Base-by-base conservation (phyloP, 2,329 filamentous ascomycete species). In the Aspergillus sp. region DNA sequence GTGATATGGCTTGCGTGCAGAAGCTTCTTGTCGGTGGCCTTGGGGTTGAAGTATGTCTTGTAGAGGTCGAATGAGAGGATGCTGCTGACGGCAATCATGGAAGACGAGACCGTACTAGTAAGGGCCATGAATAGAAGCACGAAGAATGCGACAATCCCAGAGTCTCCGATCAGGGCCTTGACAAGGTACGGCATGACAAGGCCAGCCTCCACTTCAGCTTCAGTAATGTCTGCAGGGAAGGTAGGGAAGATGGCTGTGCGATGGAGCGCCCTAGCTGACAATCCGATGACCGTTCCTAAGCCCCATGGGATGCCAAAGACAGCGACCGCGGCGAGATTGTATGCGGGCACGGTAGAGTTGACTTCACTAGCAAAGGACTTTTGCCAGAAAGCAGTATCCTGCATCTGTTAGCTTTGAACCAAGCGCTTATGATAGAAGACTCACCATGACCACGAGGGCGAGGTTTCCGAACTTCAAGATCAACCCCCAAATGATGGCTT, bases 311-410 rank as follows among this genome's bases (percentile, higher is more conserved):
- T 78, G 2, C 77, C 80, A 54, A 83, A 79, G 31, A 82, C 79
- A 13, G 78, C 78, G 4, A 82, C 49, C 0, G 78, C 79, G 1
- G 77, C 80, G 4, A 83, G 75, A 28, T 80, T 79, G 60, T 83
- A 83, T 0, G 77, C 81, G 1, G 80, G 80, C 0, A 84, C 81
- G 0, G 80, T 82, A 1, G 81, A 76, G 13, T 77, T 73, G 0
- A 82, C 79, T 59, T 83, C 80, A 1, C 80, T 77, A 1, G 81
- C 81, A 63, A 84, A 84, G 0, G 78, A 80, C 70, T 84, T 84
- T 59, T 83, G 81, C 81, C 81, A 84, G 69, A 84, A 84, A 1
- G 78, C 82, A 4, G 81, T 84, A 64, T 84, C 80, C 71, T 75
- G 55, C 25, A 3, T 11, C 25, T 2, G 47, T 52, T 34, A 63